Percentiles rank a stretch among this genome's conserved stretches.
Evolutionary conservation across 805 yeast genomes (phyloP).

Genomic region (Cephaloascus fragrans): DNA sequence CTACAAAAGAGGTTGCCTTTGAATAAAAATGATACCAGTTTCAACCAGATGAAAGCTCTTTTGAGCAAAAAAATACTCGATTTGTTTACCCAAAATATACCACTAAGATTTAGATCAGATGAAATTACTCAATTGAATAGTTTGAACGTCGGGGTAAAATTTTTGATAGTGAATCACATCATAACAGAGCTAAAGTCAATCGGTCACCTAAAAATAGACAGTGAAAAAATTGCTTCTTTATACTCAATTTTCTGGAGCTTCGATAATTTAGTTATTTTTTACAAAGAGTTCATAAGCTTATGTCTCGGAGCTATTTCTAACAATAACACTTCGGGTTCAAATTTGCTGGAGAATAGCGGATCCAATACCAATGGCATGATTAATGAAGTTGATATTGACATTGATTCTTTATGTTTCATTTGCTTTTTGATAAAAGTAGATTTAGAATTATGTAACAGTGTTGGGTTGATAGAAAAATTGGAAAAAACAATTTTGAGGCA

Average conservation of each 20-base stretch:
- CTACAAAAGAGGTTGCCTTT: constrained; percentile 36
- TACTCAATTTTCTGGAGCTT: constrained; percentile 15
- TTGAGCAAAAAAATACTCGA: not conserved
- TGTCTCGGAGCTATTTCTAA: too few species aligned
- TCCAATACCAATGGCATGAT: constrained; percentile 29
- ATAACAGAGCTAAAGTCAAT: constrained; percentile 33
- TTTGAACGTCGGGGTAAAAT: constrained; percentile 32
- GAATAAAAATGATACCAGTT: not conserved
- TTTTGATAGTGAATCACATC: constrained; percentile 38
- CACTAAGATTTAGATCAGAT: not conserved
- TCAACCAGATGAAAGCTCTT: not conserved
- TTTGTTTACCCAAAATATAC: too few species aligned
- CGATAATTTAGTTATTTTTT: constrained; percentile 29
- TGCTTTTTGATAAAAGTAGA: constrained; percentile 13
- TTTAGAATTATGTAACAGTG: not conserved
- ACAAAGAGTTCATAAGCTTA: constrained; percentile 22
- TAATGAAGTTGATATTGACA: constrained; percentile 23
- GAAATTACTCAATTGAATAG: constrained; percentile 5
- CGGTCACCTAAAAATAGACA: constrained; percentile 23
- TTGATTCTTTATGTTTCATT: constrained; percentile 30
- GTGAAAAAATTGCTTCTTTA: constrained; percentile 17
- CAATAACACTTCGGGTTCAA: too few species aligned
- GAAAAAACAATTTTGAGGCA: not conserved
- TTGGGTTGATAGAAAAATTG: constrained; percentile 3
- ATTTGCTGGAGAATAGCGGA: too few species aligned